Base-by-base conservation (phyloP, 2,329 filamentous ascomycete species). In the Corynespora cassiicola region DNA sequence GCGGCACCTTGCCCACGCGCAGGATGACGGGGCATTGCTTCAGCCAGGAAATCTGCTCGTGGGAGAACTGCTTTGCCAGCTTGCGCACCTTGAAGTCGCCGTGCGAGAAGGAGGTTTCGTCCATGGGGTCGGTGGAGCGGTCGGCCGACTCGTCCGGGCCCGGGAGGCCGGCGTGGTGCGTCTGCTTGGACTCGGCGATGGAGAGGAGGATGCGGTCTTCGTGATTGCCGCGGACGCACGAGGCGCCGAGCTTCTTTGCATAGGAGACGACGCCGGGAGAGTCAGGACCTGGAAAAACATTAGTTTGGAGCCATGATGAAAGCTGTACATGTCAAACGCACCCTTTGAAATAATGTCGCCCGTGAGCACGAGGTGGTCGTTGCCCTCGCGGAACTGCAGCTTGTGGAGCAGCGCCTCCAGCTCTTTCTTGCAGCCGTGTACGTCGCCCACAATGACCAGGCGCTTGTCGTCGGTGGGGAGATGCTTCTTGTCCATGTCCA, bases 181-280 rank as follows among this genome's bases (percentile, higher is more conserved):
- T 43, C n/a, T 43, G 33, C 35, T 47, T 38, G 8, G 61, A 54
- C 27, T 76, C 66, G 18, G 75, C 73, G 45, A 84, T 80, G 1
- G 84, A 78, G 7, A 86, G 77, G n/a, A 97, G 77, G 14, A 96
- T 77, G 15, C 84, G 80, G 65, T 97, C 91, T 65, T 99, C 94
- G 70, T 96, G 88, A 69, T 96, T 96, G 12, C 94, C 94, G 33
- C 92, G 85, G 7, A 97, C 90, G 47, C 84, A 88, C 19, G 85
- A 88, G 15, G 92, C 91, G 33, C 81, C 80, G 23, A 92, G 71
- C 10, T 79, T 70, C 64, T 90, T 87, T 23, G 89, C 85, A 26
- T 90, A 75, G 41, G 86, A 81, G 31, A 97, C 77, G 1, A 96
- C 88, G 23, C 85, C 89, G 1, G 77, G 59, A 20, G 88, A 92